Percentiles rank a stretch among this genome's conserved stretches.
Conservation (phyloP, 2,329 filamentous ascomycete genomes). For the Fusarium sp. region DNA sequence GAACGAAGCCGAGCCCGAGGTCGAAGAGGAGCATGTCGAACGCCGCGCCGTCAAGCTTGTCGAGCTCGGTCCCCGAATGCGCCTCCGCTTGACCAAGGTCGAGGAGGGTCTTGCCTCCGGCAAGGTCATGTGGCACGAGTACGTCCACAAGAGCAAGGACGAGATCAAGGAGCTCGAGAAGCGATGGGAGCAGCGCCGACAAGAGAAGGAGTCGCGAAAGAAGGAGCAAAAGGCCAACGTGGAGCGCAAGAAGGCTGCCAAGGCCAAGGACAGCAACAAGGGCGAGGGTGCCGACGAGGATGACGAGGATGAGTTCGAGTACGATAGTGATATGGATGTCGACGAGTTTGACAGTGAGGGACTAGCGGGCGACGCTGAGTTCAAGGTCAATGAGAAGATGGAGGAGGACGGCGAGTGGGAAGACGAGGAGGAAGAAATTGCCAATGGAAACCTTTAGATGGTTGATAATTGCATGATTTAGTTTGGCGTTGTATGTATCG, state of each 20-base stretch:
- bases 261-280: conserved; percentile 55
- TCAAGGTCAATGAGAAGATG: conserved; percentile 60
- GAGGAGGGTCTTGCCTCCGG: conserved; percentile 92
- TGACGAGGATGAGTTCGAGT: conserved; percentile 56
- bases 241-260: conserved; percentile 77
- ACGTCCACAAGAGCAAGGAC: conserved; percentile 82
- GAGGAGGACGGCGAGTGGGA: conserved; percentile 65
- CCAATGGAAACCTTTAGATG: conserved; percentile 28
- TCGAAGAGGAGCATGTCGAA: conserved; percentile 72
- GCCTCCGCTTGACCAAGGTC: conserved; percentile 89
- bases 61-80: conserved; percentile 91
- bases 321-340: conserved; percentile 59
- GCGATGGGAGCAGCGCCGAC: conserved; percentile 80
- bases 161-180: conserved; percentile 84
- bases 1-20: conserved; percentile 56
- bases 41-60: conserved; percentile 90
- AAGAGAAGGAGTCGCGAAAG: conserved; percentile 84
- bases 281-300: conserved; percentile 42
- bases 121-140: conserved; percentile 98
- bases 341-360: conserved; percentile 65
- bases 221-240: conserved; percentile 90
- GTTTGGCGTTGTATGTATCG: conserved; percentile 43
- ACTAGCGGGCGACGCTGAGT: conserved; percentile 61
- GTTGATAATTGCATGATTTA: conserved; percentile 30
- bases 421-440: conserved; percentile 59